phyloP scores from a whole-genome alignment of 163 green algal species.

The Scenedesmus sp. region DNA sequence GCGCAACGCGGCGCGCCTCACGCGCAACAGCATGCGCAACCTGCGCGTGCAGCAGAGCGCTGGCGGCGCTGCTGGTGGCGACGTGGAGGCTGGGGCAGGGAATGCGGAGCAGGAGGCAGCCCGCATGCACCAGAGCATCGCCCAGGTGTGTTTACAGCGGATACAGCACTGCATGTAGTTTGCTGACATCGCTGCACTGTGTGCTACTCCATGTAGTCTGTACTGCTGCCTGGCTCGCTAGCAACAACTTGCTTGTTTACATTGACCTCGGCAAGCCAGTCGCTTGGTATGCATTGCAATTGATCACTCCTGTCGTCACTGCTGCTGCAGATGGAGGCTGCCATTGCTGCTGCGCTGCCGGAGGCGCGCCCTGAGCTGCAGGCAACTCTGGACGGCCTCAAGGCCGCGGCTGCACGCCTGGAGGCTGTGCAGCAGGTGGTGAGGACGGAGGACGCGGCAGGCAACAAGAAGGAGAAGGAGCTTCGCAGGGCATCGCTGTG shows the following conservation, averaged over 20 bases:
- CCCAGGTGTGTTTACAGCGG: neutral
- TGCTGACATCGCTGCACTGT: neutral
- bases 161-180: neutral
- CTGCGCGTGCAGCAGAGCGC: neutral
- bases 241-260: no score
- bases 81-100: slow-evolving; percentile 25
- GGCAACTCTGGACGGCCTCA: neutral
- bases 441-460: neutral
- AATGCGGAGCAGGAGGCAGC: slow-evolving; percentile 27
- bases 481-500: neutral
- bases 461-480: neutral
- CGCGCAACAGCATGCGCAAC: slow-evolving; percentile 1
- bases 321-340: neutral
- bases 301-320: neutral
- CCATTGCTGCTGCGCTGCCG: neutral
- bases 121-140: slow-evolving; percentile 43
- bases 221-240: no score
- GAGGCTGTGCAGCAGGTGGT: neutral
- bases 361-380: neutral
- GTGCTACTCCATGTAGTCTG: neutral
- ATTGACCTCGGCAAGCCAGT: no score
- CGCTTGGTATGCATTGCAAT: neutral
- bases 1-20: neutral
- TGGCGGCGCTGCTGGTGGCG: neutral
- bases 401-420: neutral